phyloP scores from a whole-genome alignment of 257 asterid genomes.

The Solanum piurae region DNA sequence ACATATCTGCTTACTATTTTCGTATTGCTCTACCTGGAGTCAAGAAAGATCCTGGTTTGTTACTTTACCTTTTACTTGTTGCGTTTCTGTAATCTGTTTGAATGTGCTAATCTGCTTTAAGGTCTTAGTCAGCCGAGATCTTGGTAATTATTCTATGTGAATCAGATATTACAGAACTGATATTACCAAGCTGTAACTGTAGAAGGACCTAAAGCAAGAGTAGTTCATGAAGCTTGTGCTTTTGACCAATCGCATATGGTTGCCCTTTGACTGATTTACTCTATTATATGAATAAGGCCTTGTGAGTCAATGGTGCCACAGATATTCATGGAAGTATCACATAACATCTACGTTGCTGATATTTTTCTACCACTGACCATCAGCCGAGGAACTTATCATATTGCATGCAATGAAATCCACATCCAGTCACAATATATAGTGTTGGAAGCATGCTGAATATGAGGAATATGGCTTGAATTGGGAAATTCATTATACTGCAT shows the following conservation, averaged over 20 bases:
- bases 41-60: conserved; percentile 70
- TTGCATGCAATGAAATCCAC: neutral
- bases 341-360: neutral
- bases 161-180: neutral
- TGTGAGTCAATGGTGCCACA: neutral
- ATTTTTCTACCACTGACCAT: neutral
- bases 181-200: neutral
- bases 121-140: neutral
- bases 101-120: neutral
- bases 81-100: neutral
- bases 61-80: neutral
- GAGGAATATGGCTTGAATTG: neutral
- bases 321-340: neutral
- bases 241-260: neutral
- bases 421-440: neutral
- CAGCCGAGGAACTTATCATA: neutral
- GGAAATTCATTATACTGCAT: neutral
- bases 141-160: neutral
- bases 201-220: neutral
- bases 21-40: conserved; percentile 89
- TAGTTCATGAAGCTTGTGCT: neutral
- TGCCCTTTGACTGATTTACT: neutral
- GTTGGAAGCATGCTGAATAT: neutral
- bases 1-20: conserved; percentile 59
- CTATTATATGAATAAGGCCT: neutral